Base-by-base conservation (phyloP, 345 rosid species). In the Corchorus capsularis region DNA sequence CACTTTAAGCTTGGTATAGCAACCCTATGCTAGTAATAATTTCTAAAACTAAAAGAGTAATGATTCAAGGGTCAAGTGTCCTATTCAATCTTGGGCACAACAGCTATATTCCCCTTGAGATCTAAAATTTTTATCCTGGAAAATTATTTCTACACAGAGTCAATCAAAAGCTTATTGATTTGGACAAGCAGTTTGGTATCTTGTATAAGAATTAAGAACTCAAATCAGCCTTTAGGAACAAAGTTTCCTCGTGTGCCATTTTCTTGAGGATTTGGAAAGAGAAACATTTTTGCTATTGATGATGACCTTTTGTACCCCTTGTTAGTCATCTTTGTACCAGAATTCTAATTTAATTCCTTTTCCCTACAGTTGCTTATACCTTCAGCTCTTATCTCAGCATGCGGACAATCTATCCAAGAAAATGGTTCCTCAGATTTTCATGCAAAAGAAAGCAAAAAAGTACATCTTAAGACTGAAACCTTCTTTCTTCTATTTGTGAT, bases 341-440 rank as follows among this genome's bases (percentile, higher is more conserved):
- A 35, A 64, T 60, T 68, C 73, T 88, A 71, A 89, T 78, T 72
- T 47, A 74, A 65, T 67, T 68, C 78, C 34, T 73, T 77, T 81
- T 84, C 79, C 69, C 76, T 83, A 84, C 98, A 95, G 99, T 88
- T 95, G 92, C 86, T 82, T 96, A 79, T 96, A 96, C 86, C 93
- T 96, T 79, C 97, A 89, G 88, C 99, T 95, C 77, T 85, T 95
- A 78, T 93, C 64, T 63, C 86, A 80, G 67, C 89, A 88, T 16
- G 88, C 83, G n/a, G 98, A 96, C 87, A 84, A 80, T 73, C 74
- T 96, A 73, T 85, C 97, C 6, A 85, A 84, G 77, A 92, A 92
- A 70, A 87, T 78, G 81, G 88, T 96, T 87, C 94, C 98, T 52
- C 84, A 79, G 69, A 87, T 90, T 81, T 95, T 93, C 86, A 80